Conservation (phyloP, 1,139 yeast species). For the Candida pseudocylindracea region DNA sequence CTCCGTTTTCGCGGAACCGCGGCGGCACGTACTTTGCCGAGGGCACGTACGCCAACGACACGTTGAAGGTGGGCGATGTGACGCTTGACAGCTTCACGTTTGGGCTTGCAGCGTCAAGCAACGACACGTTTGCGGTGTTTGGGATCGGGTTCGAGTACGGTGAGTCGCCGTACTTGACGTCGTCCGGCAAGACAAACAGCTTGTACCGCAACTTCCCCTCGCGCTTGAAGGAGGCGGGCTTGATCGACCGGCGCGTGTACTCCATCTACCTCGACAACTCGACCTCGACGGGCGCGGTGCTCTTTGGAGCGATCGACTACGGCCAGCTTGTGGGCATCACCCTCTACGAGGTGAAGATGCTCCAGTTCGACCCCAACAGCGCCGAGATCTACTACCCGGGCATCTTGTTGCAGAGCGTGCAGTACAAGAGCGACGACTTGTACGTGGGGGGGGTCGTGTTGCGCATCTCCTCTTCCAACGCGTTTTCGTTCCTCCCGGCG, state of each 20-base stretch:
- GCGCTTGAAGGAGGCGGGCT: not conserved
- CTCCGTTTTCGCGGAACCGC: too few relatives aligned
- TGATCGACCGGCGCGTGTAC: constrained; percentile 1
- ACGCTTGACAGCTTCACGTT: not conserved
- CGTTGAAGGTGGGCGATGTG: too few relatives aligned
- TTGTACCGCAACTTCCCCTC: constrained; percentile 1
- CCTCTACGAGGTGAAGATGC: too few relatives aligned
- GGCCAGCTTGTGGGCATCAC: not conserved
- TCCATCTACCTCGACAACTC: not conserved
- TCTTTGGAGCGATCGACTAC: constrained; percentile 1
- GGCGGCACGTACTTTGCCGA: too few relatives aligned
- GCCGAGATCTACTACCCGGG: too few relatives aligned
- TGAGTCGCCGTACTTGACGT: not conserved
- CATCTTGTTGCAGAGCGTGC: too few relatives aligned
- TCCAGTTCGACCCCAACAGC: too few relatives aligned
- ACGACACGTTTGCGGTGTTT: not conserved
- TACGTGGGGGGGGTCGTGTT: too few relatives aligned
- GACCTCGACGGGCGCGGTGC: not conserved
- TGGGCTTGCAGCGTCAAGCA: not conserved
- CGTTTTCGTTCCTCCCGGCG: too few relatives aligned
- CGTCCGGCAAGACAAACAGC: not conserved
- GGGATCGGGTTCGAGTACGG: not conserved
- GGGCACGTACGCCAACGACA: too few relatives aligned
- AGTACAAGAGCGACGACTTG: too few relatives aligned
- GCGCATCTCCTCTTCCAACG: too few relatives aligned